A percentile compares a stretch with the other conserved stretches of the same genome.
These are phyloP conservation scores for Fraxinus pennsylvanica DNA, from an alignment of 257 asterid species.

Conservation along the genomic window DNA sequence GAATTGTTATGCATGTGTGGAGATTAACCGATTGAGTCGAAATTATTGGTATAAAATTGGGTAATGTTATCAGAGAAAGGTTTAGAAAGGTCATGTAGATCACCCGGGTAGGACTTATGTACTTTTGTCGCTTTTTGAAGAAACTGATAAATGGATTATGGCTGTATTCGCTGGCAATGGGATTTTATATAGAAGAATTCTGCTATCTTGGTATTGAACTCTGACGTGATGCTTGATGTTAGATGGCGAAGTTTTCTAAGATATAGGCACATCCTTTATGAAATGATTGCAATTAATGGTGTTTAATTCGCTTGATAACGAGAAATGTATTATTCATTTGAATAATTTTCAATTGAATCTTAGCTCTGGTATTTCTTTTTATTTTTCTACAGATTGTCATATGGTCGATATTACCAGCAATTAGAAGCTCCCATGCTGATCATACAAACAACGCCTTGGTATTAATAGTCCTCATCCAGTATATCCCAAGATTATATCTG, in stretches of 20 bases:
- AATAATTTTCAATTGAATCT: neutral
- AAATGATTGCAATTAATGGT: neutral
- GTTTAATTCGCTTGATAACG: neutral
- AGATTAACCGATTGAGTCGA: constrained; percentile 38
- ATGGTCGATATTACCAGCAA: constrained; percentile 81
- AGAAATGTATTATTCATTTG: neutral
- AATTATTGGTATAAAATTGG: neutral
- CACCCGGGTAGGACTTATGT: neutral
- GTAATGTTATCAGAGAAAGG: neutral
- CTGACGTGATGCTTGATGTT: neutral
- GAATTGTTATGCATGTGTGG: constrained; percentile 45
- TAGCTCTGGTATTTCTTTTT: neutral
- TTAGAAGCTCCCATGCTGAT: constrained; percentile 75
- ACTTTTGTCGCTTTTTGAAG: neutral
- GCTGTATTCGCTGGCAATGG: neutral
- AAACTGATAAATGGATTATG: neutral
- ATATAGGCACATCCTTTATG: neutral
- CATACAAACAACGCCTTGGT: constrained; percentile 75
- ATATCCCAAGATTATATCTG: constrained; percentile 71
- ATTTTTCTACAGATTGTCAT: constrained; percentile 62
- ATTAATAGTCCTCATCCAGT: constrained; percentile 64
- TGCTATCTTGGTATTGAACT: neutral
- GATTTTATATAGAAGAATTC: neutral
- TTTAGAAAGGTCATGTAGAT: neutral
- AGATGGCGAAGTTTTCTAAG: neutral